Conservation (phyloP, 1,284 basidiomycete genomes). For the Porogramme epimiltina region DNA sequence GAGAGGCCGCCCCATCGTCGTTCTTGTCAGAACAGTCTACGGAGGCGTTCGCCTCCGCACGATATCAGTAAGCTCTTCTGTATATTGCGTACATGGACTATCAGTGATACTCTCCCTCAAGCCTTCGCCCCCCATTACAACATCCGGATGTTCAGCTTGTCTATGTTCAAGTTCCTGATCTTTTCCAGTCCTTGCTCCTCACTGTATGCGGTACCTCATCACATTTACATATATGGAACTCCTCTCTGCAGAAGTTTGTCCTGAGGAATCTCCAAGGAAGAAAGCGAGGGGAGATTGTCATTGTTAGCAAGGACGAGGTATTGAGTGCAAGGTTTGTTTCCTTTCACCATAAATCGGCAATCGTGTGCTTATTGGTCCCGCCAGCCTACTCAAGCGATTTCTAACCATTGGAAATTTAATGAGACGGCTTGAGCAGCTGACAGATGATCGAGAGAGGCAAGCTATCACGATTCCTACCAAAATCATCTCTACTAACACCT, state of each 20-base stretch:
- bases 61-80: constrained; percentile 50
- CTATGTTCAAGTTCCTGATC: constrained; percentile 46
- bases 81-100: not conserved
- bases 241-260: constrained; percentile 49
- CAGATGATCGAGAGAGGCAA: constrained; percentile 40
- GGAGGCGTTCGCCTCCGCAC: constrained; percentile 50
- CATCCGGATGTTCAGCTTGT: constrained; percentile 39
- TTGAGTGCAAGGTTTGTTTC: constrained; percentile 54
- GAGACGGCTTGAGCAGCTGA: constrained; percentile 62
- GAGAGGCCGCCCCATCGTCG: constrained; percentile 39
- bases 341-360: not conserved
- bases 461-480: constrained; percentile 41
- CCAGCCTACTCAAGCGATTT: constrained; percentile 61
- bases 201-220: constrained; percentile 69
- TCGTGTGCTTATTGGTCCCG: not conserved
- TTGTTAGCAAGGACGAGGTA: constrained; percentile 56
- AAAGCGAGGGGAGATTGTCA: constrained; percentile 37
- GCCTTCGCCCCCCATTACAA: constrained; percentile 45
- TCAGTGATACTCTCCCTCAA: constrained; percentile 6
- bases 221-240: constrained; percentile 61
- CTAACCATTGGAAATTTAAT: constrained; percentile 62
- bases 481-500: no score
- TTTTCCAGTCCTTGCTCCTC: constrained; percentile 53
- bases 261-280: constrained; percentile 34
- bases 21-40: constrained; percentile 68